Conservation (phyloP, 73 alveolate species). For the Diophrys sp. region DNA sequence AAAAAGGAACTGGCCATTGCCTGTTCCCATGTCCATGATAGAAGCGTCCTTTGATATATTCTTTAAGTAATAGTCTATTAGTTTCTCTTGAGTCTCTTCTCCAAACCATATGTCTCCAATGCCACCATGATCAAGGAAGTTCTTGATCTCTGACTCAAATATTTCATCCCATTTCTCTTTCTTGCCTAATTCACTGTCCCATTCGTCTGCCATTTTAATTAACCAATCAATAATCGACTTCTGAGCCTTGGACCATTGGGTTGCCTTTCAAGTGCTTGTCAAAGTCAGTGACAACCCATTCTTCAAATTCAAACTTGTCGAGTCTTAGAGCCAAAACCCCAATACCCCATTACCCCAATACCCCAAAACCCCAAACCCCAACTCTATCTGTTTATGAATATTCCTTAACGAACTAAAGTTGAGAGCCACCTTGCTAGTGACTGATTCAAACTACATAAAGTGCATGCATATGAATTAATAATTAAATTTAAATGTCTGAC, state of each 20-base stretch:
- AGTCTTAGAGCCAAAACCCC: slow-evolving; percentile 4
- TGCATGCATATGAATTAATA: not conserved
- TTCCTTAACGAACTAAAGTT: no score
- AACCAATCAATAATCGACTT: not conserved
- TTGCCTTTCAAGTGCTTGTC: no score
- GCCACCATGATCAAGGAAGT: slow-evolving; percentile 54
- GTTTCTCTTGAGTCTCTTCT: slow-evolving; percentile 64
- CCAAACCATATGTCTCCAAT: slow-evolving; percentile 91
- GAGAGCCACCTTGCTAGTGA: no score
- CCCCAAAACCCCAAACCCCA: slow-evolving; percentile 3
- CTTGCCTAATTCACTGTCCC: slow-evolving; percentile 21
- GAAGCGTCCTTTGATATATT: not conserved
- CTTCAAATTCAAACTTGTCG: no score
- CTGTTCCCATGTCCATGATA: slow-evolving; percentile 73
- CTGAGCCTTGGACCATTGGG: no score
- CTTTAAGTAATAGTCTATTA: slow-evolving; percentile 49
- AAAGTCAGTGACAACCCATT: no score
- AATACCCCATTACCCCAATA: not conserved
- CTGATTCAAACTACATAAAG: not conserved
- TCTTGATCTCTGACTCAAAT: slow-evolving; percentile 36
- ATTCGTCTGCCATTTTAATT: slow-evolving; percentile 2
- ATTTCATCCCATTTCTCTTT: slow-evolving; percentile 49
- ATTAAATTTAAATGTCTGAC: slow-evolving; percentile 20
- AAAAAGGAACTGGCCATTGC: slow-evolving; percentile 74
- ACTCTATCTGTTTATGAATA: no score